phyloP scores from a whole-genome alignment of 169 alveolate species.

The Cryptosporidium sp. region DNA sequence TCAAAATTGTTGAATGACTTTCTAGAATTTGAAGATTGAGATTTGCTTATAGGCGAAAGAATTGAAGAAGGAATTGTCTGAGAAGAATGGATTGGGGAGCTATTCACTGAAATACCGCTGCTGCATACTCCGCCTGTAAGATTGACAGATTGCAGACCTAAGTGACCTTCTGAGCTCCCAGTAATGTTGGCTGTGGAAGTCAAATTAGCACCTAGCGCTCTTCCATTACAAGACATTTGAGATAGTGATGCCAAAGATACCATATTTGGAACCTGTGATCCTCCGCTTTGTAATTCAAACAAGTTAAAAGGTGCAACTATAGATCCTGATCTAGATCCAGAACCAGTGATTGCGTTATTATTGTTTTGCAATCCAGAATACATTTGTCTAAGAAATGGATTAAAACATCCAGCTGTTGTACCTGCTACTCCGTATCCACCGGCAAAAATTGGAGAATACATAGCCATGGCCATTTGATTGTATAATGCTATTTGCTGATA shows the following conservation, averaged over 20 bases:
- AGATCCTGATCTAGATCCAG: not conserved
- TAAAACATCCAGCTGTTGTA: not conserved
- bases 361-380: not conserved
- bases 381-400: slow-evolving; percentile 4
- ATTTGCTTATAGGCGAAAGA: slow-evolving; percentile 32
- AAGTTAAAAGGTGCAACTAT: not conserved
- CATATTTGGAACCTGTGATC: slow-evolving; percentile 37
- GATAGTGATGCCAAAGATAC: slow-evolving; percentile 17
- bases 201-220: not conserved
- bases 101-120: not conserved
- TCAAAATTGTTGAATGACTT: not conserved
- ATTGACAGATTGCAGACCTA: not conserved
- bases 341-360: not conserved
- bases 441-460: slow-evolving; percentile 40
- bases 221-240: slow-evolving; percentile 5
- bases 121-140: not conserved
- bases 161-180: not conserved
- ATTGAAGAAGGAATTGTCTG: slow-evolving; percentile 66
- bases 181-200: not conserved
- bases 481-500: slow-evolving; percentile 54
- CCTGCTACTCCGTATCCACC: slow-evolving; percentile 11
- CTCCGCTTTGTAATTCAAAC: not conserved
- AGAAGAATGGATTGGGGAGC: slow-evolving; percentile 46
- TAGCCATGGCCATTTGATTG: slow-evolving; percentile 40
- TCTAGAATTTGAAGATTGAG: slow-evolving; percentile 35